These are phyloP conservation scores for Amphirosellinia nigrospora DNA, from an alignment of 495 filamentous ascomycete species.

Conservation along the genomic window DNA sequence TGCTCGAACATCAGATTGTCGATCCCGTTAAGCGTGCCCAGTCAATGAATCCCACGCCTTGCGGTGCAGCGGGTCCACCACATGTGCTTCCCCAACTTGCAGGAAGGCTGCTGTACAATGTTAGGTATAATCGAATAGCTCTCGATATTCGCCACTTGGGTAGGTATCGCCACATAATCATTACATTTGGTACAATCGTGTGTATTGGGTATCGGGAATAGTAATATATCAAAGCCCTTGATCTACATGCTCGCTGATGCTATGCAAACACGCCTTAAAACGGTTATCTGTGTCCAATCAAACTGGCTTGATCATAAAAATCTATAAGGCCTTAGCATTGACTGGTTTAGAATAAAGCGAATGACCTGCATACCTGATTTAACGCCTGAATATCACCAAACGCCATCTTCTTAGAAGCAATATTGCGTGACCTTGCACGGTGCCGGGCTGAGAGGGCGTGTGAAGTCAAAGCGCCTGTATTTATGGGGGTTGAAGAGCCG, in stretches of 20 bases:
- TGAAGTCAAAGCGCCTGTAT: slow-evolving; percentile 44
- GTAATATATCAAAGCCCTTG: slow-evolving; percentile 18
- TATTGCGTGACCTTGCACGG: slow-evolving; percentile 70
- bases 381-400: slow-evolving; percentile 72
- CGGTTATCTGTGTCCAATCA: slow-evolving; percentile 24
- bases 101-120: slow-evolving; percentile 13
- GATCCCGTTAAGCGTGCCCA: slow-evolving; percentile 26
- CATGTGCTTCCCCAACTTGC: not conserved
- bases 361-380: slow-evolving; percentile 66
- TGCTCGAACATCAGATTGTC: slow-evolving; percentile 14
- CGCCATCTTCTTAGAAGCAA: slow-evolving; percentile 79
- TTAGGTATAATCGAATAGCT: slow-evolving; percentile 8
- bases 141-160: slow-evolving; percentile 22
- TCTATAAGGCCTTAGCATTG: slow-evolving; percentile 58
- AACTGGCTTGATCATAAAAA: slow-evolving; percentile 72
- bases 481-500: slow-evolving; percentile 35
- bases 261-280: slow-evolving; percentile 9
- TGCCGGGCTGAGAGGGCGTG: slow-evolving; percentile 61
- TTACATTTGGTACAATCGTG: not conserved
- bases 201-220: slow-evolving; percentile 29
- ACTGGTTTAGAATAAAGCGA: not conserved
- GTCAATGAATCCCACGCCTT: slow-evolving; percentile 7
- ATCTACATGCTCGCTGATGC: slow-evolving; percentile 28
- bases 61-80: slow-evolving; percentile 3
- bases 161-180: not conserved